Base-by-base conservation (phyloP, 257 asterid species). In the Henckelia pumila region DNA sequence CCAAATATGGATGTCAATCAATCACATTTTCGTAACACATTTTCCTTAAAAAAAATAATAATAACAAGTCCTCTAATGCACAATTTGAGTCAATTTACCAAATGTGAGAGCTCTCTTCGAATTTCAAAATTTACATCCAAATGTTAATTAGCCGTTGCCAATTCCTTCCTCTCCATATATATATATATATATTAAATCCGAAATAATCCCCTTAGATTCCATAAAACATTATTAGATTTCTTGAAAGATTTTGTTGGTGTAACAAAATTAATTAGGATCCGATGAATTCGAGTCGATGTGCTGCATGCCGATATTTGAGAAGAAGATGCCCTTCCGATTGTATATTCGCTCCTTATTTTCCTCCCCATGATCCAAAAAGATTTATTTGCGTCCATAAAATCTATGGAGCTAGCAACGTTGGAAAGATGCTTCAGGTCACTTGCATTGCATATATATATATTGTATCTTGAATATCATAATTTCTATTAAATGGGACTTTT, bases 261-360 rank as follows among this genome's bases (percentile, higher is more conserved):
- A 25, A 25, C 5, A 28, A 3, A 3, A 28, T 22, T 6, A 6
- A 35, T 44, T 25, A n/a, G 30, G 30, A 28, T 28, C 5, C 3
- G 29, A 75, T 83, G 86, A 70, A 64, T 71, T 81, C 89, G 3
- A 66, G 74, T 17, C 87, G 96, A 3, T 91, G 96, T 64, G 97
- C 96, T 13, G 97, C 83, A 6, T 91, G 97, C 85, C 87, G 80
- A 73, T 87, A 85, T 68, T 69, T 87, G 75, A 81, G 92, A 67
- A 82, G 90, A 59, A 80, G 82, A 64, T 89, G 92, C 63, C 83
- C 88, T 56, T 76, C 95, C 5, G 85, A 82, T 53, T 87, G 96
- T 75, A 81, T 89, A 65, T 81, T 89, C 66, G 65, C 95, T 8
- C 89, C 92, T 26, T 85, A 83, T 50, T 91, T 91, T 33, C 97